Evolutionary conservation across 306 rosid species (phyloP), one percentile per base, ranked within the genome.

Genomic region (Quercus glauca): DNA sequence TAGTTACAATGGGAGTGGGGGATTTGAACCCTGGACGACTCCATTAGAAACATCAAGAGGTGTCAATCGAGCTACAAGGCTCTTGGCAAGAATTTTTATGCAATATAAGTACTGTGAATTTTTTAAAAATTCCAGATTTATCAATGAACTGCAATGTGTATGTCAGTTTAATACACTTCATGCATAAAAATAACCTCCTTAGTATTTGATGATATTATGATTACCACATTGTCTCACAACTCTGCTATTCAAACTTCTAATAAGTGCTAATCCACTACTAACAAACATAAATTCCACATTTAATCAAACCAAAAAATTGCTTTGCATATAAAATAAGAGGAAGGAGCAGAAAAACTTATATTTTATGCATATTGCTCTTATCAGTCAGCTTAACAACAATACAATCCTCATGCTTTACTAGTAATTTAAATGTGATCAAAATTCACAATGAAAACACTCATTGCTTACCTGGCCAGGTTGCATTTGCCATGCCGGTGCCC

Each of bases 391-490:
- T 71, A 71, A 55, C 35, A 76, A 73, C 10, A 69, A 73, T 55
- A 49, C 74, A 61, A 52, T 20, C 41, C 23, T 33, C 72, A 7
- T 10, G 25, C 28, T 18, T 33, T 18, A 35, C 51, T 4, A n/a
- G 72, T 8, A 35, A 68, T 68, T 19, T 26, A 31, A 60, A 49
- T 53, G 55, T 19, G 41, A 21, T 71, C 33, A 25, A 51, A 65
- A 58, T 76, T 29, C 51, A 70, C 23, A 5, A 23, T 9, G 26
- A 73, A 59, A 79, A 82, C n/a, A 74, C 51, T 45, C 35, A 73
- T 65, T 49, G 59, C 31, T 72, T 78, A 92, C 99, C 94, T 91
- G 99, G 70, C 94, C 97, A 9, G 82, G 80, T 76, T 87, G 98
- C 91, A 86, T 79, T 56, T 86, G 82, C 99, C 99, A 94, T 55